phyloP scores from a whole-genome alignment of 73 alveolate species.

The Effrenium voratum region DNA sequence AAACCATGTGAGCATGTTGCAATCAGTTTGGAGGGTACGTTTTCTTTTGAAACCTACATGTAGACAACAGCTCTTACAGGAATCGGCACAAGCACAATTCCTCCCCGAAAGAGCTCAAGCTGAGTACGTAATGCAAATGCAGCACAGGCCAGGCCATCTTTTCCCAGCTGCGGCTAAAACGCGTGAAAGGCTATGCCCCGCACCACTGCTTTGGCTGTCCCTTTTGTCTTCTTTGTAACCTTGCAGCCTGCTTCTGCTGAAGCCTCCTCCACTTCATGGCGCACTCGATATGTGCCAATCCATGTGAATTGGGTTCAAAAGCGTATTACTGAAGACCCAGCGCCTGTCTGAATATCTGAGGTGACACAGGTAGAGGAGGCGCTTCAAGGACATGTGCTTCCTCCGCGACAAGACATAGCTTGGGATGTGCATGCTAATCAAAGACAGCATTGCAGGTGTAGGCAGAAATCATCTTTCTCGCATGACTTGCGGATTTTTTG shows the following conservation, averaged over 20 bases:
- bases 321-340: conserved; percentile 11
- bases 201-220: conserved; percentile 35
- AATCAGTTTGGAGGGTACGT: conserved; percentile 25
- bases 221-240: conserved; percentile 15
- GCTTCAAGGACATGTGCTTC: conserved; percentile 23
- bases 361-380: conserved; percentile 35
- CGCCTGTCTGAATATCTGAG: conserved; percentile 31
- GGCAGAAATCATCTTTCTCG: not conserved
- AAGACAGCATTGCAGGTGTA: conserved; percentile 18
- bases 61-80: conserved; percentile 23
- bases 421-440: conserved; percentile 24
- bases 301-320: conserved; percentile 20
- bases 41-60: conserved; percentile 13
- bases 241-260: conserved; percentile 33
- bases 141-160: conserved; percentile 26
- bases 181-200: conserved; percentile 32
- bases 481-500: not conserved
- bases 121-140: conserved; percentile 18
- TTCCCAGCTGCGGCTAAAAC: conserved; percentile 21
- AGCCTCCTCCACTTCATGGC: conserved; percentile 22
- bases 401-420: conserved; percentile 29
- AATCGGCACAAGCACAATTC: conserved; percentile 23
- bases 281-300: conserved; percentile 31
- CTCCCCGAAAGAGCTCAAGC: conserved; percentile 24
- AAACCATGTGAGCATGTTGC: conserved; percentile 29